These are phyloP conservation scores for Linderina pennispora DNA, from an alignment of 192 early-diverging fungal species.

Conservation along the genomic window DNA sequence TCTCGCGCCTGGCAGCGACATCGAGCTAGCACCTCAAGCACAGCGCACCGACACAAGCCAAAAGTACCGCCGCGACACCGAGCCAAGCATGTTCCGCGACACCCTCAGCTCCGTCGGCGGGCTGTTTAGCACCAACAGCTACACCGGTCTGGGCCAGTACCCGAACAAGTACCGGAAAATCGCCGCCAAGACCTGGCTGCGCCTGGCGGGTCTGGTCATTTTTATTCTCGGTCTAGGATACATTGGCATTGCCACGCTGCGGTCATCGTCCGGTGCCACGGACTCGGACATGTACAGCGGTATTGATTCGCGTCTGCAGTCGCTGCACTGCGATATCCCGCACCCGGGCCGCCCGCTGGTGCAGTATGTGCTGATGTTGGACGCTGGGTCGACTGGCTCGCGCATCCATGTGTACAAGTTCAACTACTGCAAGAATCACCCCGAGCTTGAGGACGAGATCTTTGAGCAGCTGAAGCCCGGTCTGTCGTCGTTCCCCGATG, in stretches of 20 bases:
- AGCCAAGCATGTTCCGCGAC: neutral
- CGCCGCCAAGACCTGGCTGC: slow-evolving; percentile 9
- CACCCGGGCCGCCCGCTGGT: slow-evolving; percentile 65
- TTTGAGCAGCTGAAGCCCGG: slow-evolving; percentile 85
- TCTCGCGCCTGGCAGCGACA: neutral
- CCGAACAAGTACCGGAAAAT: slow-evolving; percentile 19
- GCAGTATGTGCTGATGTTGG: slow-evolving; percentile 92
- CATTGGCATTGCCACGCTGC: slow-evolving; percentile 10
- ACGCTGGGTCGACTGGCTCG: slow-evolving; percentile 95
- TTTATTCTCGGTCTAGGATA: slow-evolving; percentile 12
- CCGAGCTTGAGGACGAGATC: slow-evolving; percentile 84
- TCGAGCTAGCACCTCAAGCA: neutral
- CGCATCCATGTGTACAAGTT: slow-evolving; percentile 97
- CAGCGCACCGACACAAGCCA: neutral
- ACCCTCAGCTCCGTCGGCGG: neutral
- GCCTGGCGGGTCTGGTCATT: slow-evolving; percentile 11
- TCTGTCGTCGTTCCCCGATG: slow-evolving; percentile 62
- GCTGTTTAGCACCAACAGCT: slow-evolving; percentile 10
- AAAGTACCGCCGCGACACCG: neutral
- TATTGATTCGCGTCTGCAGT: slow-evolving; percentile 40
- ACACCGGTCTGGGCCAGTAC: slow-evolving; percentile 33
- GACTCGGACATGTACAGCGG: neutral
- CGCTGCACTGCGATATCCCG: slow-evolving; percentile 54
- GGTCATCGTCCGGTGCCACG: neutral
- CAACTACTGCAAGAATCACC: slow-evolving; percentile 81